Evolutionary conservation across 1,139 yeast species (phyloP).

Genomic region (Candida smagusa): DNA sequence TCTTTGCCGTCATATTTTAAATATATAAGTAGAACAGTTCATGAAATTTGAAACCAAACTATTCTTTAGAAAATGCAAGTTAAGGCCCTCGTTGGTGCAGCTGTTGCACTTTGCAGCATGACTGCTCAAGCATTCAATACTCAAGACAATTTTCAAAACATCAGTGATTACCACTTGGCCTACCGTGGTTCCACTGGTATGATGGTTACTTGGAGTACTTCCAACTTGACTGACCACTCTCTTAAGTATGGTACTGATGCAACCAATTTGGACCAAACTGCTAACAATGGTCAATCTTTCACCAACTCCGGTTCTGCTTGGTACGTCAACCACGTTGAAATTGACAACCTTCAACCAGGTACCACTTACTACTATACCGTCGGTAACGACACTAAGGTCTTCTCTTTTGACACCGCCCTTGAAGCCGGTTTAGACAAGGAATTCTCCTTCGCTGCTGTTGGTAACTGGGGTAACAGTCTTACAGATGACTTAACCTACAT

Average conservation of each 20-base stretch:
- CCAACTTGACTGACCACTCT: background rate
- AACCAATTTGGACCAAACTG: slow-evolving; percentile 4
- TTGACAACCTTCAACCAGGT: slow-evolving; percentile 2
- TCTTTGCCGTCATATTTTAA: too few species aligned
- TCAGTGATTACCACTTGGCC: slow-evolving; percentile 3
- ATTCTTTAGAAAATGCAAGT: slow-evolving; percentile 4
- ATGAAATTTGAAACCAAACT: too few species aligned
- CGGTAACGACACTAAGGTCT: slow-evolving; percentile 1
- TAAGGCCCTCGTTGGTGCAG: slow-evolving; percentile 1
- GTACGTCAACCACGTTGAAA: slow-evolving; percentile 5
- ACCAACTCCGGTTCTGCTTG: slow-evolving; percentile 4
- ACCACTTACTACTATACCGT: slow-evolving; percentile 6
- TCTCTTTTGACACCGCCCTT: slow-evolving; percentile 3
- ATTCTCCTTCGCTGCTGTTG: slow-evolving; percentile 5
- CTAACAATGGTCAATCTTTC: slow-evolving; percentile 2
- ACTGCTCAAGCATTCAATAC: slow-evolving; percentile 3
- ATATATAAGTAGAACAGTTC: too few species aligned
- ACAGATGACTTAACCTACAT: slow-evolving; percentile 4
- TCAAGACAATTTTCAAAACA: slow-evolving; percentile 2
- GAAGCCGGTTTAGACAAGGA: slow-evolving; percentile 1
- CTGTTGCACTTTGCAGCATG: slow-evolving; percentile 2
- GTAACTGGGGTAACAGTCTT: slow-evolving; percentile 5
- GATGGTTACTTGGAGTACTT: slow-evolving; percentile 7
- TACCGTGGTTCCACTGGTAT: slow-evolving; percentile 2
- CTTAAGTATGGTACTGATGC: slow-evolving; percentile 3